Conservation (phyloP, 2,329 filamentous ascomycete species). For the Aureobasidium uvarum region DNA sequence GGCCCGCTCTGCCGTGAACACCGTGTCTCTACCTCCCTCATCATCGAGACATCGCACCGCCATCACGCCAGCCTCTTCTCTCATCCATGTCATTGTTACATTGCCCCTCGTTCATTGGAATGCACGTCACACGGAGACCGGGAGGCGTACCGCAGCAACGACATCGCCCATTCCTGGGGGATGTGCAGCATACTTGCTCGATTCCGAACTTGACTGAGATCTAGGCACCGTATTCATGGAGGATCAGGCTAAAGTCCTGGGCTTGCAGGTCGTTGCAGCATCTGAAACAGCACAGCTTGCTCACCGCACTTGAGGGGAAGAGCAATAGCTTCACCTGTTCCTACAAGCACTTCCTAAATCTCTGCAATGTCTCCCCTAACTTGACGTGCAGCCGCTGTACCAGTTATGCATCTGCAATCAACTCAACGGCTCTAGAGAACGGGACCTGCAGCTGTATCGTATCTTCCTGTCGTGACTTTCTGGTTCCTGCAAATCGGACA, state of each 20-base stretch:
- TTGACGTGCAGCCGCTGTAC: slow-evolving; percentile 20
- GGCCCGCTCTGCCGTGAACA: slow-evolving; percentile 8
- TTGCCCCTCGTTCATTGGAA: slow-evolving; percentile 19
- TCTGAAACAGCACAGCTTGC: slow-evolving; percentile 20
- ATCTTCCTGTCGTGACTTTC: slow-evolving; percentile 10
- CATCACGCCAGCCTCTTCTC: slow-evolving; percentile 12
- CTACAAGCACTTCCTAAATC: slow-evolving; percentile 15
- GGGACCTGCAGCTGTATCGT: slow-evolving; percentile 21
- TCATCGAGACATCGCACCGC: not conserved
- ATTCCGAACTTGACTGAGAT: slow-evolving; percentile 8
- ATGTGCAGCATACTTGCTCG: not conserved
- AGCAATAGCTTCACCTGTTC: not conserved
- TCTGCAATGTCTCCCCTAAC: slow-evolving; percentile 8
- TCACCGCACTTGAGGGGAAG: slow-evolving; percentile 24
- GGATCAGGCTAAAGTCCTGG: slow-evolving; percentile 14
- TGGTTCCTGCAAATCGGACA: slow-evolving; percentile 20
- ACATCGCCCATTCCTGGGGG: slow-evolving; percentile 16
- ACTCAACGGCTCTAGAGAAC: slow-evolving; percentile 13
- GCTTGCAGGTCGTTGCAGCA: slow-evolving; percentile 14
- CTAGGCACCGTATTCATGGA: not conserved
- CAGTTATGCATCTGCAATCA: slow-evolving; percentile 16
- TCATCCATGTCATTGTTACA: slow-evolving; percentile 26
- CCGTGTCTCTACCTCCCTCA: not conserved
- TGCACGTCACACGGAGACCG: slow-evolving; percentile 22
- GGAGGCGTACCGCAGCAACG: slow-evolving; percentile 13